Evolutionary conservation across 2,329 filamentous ascomycete genomes (phyloP).

Genomic region (Chrysosporium keratinophilum): DNA sequence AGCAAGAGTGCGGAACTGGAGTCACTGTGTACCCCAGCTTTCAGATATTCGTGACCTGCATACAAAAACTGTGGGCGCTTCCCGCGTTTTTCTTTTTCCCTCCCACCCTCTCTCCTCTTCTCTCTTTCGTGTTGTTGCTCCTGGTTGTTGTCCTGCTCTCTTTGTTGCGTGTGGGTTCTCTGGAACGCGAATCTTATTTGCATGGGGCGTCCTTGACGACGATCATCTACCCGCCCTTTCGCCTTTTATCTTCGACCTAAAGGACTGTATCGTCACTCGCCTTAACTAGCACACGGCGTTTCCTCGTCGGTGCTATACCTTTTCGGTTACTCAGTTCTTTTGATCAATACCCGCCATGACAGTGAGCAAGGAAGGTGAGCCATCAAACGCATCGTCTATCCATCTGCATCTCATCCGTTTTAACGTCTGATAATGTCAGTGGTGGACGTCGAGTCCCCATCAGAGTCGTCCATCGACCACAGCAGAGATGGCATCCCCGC

Average conservation of each 20-base stretch:
- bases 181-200: neutral
- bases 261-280: no score
- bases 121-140: neutral
- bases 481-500: slow-evolving; percentile 3
- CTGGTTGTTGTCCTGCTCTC: neutral
- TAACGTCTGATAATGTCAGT: neutral
- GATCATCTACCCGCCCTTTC: no score
- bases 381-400: neutral
- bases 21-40: neutral
- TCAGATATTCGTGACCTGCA: neutral
- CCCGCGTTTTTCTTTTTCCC: neutral
- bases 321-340: neutral
- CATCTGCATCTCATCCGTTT: neutral
- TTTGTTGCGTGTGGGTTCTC: neutral
- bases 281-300: no score
- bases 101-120: neutral
- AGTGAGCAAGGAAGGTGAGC: slow-evolving; percentile 11
- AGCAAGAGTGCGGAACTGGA: neutral
- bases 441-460: slow-evolving; percentile 7
- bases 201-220: neutral
- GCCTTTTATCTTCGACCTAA: no score
- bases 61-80: neutral
- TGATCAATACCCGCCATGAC: neutral
- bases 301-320: no score
- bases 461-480: slow-evolving; percentile 9